These are phyloP conservation scores for Megacollybia platyphylla DNA, from an alignment of 1,284 basidiomycete species.

Conservation along the genomic window DNA sequence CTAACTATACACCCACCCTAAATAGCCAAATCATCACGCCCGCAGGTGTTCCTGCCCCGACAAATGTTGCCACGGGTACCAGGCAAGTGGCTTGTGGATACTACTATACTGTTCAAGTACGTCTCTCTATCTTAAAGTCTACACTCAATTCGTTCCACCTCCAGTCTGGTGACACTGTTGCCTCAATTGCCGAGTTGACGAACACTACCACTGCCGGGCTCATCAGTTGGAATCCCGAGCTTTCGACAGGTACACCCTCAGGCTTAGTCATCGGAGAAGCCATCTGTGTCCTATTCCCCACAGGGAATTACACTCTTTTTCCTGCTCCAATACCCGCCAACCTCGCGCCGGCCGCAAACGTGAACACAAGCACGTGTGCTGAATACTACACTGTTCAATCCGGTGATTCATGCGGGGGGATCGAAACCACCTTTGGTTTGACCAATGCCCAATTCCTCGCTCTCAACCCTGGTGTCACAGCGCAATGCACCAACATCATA, in stretches of 20 bases:
- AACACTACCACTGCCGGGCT: constrained; percentile 4
- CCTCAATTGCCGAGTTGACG: constrained; percentile 2
- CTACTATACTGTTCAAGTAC: constrained; percentile 9
- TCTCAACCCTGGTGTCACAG: constrained; percentile 9
- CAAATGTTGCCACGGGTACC: constrained; percentile 12
- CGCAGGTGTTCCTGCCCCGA: constrained; percentile 12
- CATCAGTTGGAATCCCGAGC: constrained; percentile 4
- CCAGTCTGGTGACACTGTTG: too few species aligned
- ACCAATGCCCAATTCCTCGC: constrained; percentile 8
- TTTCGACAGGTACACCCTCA: background rate
- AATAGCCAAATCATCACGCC: constrained; percentile 7
- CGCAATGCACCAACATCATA: constrained; percentile 10
- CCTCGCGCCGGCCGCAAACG: too few species aligned
- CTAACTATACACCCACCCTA: constrained; percentile 8
- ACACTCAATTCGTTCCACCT: too few species aligned
- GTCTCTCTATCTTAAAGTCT: too few species aligned
- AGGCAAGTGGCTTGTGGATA: constrained; percentile 10
- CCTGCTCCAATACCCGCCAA: too few species aligned
- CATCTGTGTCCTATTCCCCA: too few species aligned
- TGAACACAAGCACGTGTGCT: too few species aligned
- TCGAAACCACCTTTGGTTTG: constrained; percentile 8
- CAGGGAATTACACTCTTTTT: too few species aligned
- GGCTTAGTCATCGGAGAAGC: background rate
- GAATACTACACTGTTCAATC: constrained; percentile 9
- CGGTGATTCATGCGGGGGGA: constrained; percentile 9